Conservation (phyloP, 2,329 filamentous ascomycete genomes). For the Apiospora saccharicola region DNA sequence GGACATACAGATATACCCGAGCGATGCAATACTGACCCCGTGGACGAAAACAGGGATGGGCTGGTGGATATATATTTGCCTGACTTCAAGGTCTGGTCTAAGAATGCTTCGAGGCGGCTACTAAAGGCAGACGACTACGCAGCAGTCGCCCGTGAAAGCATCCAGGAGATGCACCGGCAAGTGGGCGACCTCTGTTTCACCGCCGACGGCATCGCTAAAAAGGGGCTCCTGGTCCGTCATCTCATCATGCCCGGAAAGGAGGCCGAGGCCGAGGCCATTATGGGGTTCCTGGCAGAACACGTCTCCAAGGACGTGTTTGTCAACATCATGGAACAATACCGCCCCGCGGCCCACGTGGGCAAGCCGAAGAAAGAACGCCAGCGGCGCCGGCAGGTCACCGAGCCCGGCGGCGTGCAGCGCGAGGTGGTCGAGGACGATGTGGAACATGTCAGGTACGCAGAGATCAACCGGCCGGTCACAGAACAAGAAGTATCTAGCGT, state of each 20-base stretch:
- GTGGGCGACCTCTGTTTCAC: conserved; percentile 87
- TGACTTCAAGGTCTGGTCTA: conserved; percentile 85
- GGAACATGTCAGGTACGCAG: conserved; percentile 68
- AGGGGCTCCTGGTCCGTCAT: conserved; percentile 77
- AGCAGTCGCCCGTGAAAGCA: conserved; percentile 74
- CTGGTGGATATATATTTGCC: conserved; percentile 88
- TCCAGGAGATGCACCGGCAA: conserved; percentile 81
- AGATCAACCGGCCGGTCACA: conserved; percentile 78
- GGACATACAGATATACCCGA: neutral
- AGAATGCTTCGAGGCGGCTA: conserved; percentile 70
- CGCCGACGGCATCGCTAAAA: conserved; percentile 80
- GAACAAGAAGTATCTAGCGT: conserved; percentile 72
- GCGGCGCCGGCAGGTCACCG: conserved; percentile 24
- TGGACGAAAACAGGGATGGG: conserved; percentile 58
- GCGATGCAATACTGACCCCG: neutral
- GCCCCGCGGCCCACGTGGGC: conserved; percentile 81
- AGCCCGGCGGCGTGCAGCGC: conserved; percentile 37
- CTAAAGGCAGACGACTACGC: conserved; percentile 83
- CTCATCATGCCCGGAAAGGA: conserved; percentile 86
- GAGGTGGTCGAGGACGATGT: conserved; percentile 39
- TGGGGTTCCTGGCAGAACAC: conserved; percentile 76
- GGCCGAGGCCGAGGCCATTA: conserved; percentile 75
- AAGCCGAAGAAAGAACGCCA: conserved; percentile 58
- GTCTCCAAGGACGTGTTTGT: conserved; percentile 80
- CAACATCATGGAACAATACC: conserved; percentile 91